phyloP scores from a whole-genome alignment of 1,139 yeast species.

The Nakaseomyces sp. region DNA sequence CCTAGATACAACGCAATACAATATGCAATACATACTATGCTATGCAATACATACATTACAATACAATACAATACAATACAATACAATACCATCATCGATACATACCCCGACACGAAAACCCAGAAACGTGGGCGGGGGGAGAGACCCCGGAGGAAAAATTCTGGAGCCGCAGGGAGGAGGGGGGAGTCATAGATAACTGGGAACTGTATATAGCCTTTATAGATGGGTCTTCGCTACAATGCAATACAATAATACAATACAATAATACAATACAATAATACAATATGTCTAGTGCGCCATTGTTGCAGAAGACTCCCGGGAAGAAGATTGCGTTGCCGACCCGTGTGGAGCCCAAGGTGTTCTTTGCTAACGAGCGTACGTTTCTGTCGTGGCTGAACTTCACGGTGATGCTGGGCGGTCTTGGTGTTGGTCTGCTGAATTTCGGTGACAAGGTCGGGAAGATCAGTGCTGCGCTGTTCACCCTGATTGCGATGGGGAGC shows the following conservation, averaged over 20 bases:
- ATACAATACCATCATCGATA: too few species aligned
- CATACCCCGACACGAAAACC: too few species aligned
- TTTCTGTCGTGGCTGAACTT: constrained; percentile 96
- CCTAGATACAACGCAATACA: constrained; percentile 8
- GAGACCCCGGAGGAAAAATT: too few species aligned
- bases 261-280: not conserved
- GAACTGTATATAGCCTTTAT: too few species aligned
- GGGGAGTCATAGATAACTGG: too few species aligned
- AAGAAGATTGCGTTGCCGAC: constrained; percentile 97
- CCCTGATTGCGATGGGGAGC: constrained; percentile 91
- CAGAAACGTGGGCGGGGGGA: too few species aligned
- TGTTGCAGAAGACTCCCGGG: constrained; percentile 55
- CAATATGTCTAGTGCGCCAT: constrained; percentile 44
- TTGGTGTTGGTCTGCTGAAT: constrained; percentile 90
- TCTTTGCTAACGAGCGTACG: constrained; percentile 97
- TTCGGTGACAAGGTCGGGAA: constrained; percentile 93
- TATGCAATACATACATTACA: too few species aligned
- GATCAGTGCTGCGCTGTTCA: constrained; percentile 87
- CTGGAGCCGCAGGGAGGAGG: too few species aligned
- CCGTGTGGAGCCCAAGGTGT: constrained; percentile 95
- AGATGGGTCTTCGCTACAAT: too few species aligned
- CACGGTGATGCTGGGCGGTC: constrained; percentile 92
- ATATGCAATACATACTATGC: not conserved
- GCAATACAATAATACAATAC: too few species aligned
- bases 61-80: too few species aligned